A percentile compares a stretch with the other conserved stretches of the same genome.
Evolutionary conservation across 129 eudicot species (phyloP).

Genomic region (Erigeron canadensis): DNA sequence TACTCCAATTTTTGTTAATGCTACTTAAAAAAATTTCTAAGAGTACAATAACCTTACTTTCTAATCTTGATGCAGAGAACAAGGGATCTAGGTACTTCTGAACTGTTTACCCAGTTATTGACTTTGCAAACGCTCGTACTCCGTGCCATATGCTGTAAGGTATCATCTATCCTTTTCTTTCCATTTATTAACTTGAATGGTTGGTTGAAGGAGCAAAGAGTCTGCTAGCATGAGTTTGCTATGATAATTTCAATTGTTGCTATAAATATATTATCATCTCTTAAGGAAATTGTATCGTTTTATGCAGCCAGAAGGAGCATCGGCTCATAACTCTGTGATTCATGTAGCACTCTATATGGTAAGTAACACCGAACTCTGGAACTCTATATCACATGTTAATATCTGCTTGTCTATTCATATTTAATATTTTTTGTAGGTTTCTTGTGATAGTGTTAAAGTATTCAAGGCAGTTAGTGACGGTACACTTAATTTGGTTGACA

Average conservation of each 20-base stretch:
- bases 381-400: neutral
- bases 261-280: neutral
- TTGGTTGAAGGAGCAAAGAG: neutral
- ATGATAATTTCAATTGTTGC: neutral
- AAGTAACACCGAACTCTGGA: constrained; percentile 21
- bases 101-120: constrained; percentile 74
- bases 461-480: constrained; percentile 85
- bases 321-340: constrained; percentile 67
- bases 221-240: neutral
- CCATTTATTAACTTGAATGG: neutral
- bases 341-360: constrained; percentile 86
- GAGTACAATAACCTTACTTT: constrained; percentile 11
- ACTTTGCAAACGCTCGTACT: constrained; percentile 73
- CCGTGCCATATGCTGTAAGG: constrained; percentile 86
- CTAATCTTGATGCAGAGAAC: constrained; percentile 59
- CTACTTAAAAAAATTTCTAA: neutral
- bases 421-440: constrained; percentile 44
- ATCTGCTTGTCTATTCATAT: neutral
- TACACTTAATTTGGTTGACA: constrained; percentile 76
- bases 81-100: constrained; percentile 78
- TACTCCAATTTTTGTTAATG: constrained; percentile 2
- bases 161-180: constrained; percentile 11
- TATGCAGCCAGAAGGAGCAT: constrained; percentile 93
- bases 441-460: constrained; percentile 77
- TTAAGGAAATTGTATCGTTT: neutral